These are phyloP conservation scores for Rhododendron simsii DNA, from an alignment of 148 eudicot genomes.

Conservation along the genomic window DNA sequence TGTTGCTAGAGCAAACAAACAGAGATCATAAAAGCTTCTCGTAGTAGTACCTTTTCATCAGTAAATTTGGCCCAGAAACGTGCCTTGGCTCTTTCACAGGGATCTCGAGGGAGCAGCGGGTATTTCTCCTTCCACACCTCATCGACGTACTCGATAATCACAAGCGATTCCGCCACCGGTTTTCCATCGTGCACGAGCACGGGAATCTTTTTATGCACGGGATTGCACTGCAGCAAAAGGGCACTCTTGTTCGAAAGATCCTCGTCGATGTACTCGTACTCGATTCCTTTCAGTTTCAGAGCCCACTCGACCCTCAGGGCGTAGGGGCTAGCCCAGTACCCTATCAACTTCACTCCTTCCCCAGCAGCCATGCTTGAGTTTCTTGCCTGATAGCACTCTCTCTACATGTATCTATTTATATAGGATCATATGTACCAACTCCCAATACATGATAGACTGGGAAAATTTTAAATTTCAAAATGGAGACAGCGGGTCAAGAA, in stretches of 20 bases:
- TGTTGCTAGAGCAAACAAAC: background rate
- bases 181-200: conserved; percentile 15
- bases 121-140: conserved; percentile 11
- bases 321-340: conserved; percentile 28
- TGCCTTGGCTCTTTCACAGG: conserved; percentile 11
- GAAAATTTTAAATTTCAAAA: background rate
- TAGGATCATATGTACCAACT: background rate
- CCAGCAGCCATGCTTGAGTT: background rate
- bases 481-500: background rate
- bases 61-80: conserved; percentile 20
- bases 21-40: background rate
- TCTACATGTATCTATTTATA: background rate
- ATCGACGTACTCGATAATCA: conserved; percentile 16
- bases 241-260: conserved; percentile 29
- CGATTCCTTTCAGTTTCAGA: conserved; percentile 25
- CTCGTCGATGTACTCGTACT: conserved; percentile 22
- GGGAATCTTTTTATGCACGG: background rate
- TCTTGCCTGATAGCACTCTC: background rate
- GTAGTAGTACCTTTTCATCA: background rate
- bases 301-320: conserved; percentile 29
- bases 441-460: background rate
- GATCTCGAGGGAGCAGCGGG: conserved; percentile 17
- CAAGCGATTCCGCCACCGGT: conserved; percentile 14
- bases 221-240: conserved; percentile 13
- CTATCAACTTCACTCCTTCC: conserved; percentile 23